Conservation (phyloP, 345 rosid species). For the Lagerstroemia speciosa region DNA sequence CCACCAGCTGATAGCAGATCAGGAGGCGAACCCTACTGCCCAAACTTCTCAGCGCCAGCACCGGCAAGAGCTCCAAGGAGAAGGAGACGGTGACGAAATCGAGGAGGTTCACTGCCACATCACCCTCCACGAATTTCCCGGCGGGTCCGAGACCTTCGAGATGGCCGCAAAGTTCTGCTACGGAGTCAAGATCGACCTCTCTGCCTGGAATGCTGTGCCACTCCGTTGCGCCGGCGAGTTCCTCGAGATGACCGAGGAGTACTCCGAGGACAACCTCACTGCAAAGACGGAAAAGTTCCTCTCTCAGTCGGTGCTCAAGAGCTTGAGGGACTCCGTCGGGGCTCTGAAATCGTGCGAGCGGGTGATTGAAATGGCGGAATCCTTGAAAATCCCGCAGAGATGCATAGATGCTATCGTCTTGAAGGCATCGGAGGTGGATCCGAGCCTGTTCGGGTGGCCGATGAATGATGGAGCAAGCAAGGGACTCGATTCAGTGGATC, state of each 20-base stretch:
- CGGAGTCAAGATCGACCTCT: constrained; percentile 74
- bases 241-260: constrained; percentile 86
- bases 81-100: constrained; percentile 17
- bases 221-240: constrained; percentile 87
- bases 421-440: constrained; percentile 63
- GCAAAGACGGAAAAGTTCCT: constrained; percentile 63
- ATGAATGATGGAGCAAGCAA: constrained; percentile 37
- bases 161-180: constrained; percentile 88
- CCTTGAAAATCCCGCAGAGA: constrained; percentile 48
- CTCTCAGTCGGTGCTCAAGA: constrained; percentile 55
- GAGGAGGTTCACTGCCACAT: constrained; percentile 43
- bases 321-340: constrained; percentile 56
- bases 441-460: constrained; percentile 85
- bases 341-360: constrained; percentile 78
- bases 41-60: background rate
- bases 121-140: constrained; percentile 63
- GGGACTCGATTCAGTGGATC: constrained; percentile 17
- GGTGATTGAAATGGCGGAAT: constrained; percentile 39
- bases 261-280: constrained; percentile 64
- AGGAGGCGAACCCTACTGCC: constrained; percentile 33
- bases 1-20: constrained; percentile 63
- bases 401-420: constrained; percentile 58
- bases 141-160: constrained; percentile 85
- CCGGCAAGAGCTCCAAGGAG: constrained; percentile 15
- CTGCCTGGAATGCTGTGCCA: constrained; percentile 52